These are phyloP conservation scores for Malassezia furfur DNA, from an alignment of 1,284 basidiomycete genomes.

Conservation along the genomic window DNA sequence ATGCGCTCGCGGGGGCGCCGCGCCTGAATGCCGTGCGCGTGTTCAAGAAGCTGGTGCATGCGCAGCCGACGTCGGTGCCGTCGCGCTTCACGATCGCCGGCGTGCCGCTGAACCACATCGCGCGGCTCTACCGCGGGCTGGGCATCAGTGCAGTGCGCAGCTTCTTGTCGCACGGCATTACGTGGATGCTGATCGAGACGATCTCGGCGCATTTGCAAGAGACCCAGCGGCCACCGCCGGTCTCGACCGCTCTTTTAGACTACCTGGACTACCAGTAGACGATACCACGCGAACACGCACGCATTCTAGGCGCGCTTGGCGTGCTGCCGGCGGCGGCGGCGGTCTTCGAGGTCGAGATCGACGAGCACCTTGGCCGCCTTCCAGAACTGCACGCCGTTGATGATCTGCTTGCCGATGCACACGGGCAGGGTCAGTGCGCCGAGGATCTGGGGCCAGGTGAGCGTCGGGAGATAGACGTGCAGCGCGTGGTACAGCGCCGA, in stretches of 20 bases:
- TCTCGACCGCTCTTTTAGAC: conserved; percentile 3
- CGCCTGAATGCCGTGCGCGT: conserved; percentile 60
- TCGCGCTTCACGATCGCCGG: neutral
- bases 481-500: neutral
- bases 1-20: conserved; percentile 66
- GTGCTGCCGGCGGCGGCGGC: neutral
- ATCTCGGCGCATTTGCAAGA: conserved; percentile 21
- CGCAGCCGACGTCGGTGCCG: neutral
- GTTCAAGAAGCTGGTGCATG: conserved; percentile 62
- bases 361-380: conserved; percentile 80
- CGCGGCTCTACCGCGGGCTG: conserved; percentile 42
- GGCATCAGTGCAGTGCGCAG: conserved; percentile 42
- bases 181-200: conserved; percentile 43
- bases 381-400: conserved; percentile 96
- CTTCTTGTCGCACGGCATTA: conserved; percentile 47
- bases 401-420: conserved; percentile 76
- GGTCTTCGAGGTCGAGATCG: conserved; percentile 36
- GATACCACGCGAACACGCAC: neutral
- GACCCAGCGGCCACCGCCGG: neutral
- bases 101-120: conserved; percentile 22
- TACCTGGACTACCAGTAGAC: conserved; percentile 18
- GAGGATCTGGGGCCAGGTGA: conserved; percentile 74
- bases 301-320: neutral
- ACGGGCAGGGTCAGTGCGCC: conserved; percentile 63
- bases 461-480: conserved; percentile 40